Evolutionary conservation across 495 filamentous ascomycete species (phyloP), one percentile per base, ranked within the genome.

Genomic region (Massariosphaeria phaeospora): DNA sequence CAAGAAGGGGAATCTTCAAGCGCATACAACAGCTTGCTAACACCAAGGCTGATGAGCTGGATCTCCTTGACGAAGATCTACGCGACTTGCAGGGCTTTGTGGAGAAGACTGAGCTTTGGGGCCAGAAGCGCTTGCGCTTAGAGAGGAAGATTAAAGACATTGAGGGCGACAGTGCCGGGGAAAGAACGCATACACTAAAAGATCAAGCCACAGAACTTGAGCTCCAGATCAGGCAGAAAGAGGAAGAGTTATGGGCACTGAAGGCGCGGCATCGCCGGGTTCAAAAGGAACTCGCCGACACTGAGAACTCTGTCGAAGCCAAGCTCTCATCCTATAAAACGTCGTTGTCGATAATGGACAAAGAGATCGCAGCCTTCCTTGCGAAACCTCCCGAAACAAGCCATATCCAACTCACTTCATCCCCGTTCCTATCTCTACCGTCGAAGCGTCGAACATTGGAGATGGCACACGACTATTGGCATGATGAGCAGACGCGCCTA

Each of bases 401-500:
- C 43, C 52, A 60, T 20, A 20, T 56, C 20, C 34, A 45, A 4
- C 39, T 50, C 15, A 26, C 49, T 15, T 20, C 34, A 12, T 52
- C 64, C 72, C 15, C 72, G 25, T 73, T 70, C 17, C 31, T 73
- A 2, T 62, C 57, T 41, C 66, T 95, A 33, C 79, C 84, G 5
- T 74, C 79, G 0, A 79, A 84, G 63, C 76, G 87, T 20, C 73
- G 89, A 43, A 95, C 88, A 1, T 69, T 88, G 17, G 80, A 81
- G 23, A 86, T 94, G 80, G 88, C 85, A 0, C 78, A 75, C 54
- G 84, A 89, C 38, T 83, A 86, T 66, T 95, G 86, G 85, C 73
- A 76, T 26, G 73, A 72, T 6, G 87, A 93, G 67, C 73, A 82
- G 21, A 71, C 72, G 11, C 69, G 73, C 0, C 68, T 91, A 9